A percentile compares a stretch with the other conserved stretches of the same genome.
Conservation (phyloP, 1,139 yeast species). For the Zygoascus hellenicus region DNA sequence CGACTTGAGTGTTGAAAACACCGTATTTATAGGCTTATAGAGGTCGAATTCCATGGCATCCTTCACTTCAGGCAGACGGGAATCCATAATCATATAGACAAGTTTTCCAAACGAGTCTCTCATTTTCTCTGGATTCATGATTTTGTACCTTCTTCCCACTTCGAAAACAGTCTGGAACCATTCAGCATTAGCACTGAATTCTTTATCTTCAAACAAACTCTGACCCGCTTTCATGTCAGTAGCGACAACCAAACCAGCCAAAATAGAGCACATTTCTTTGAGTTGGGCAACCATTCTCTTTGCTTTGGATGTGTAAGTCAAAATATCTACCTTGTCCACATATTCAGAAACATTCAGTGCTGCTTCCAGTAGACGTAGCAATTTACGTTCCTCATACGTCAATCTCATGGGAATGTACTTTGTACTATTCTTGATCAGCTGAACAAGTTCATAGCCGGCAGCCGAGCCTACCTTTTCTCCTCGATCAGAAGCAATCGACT, state of each 20-base stretch:
- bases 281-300: constrained; percentile 62
- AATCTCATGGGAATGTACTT: constrained; percentile 60
- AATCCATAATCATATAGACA: constrained; percentile 77
- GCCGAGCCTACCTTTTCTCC: constrained; percentile 23
- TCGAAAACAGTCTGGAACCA: constrained; percentile 67
- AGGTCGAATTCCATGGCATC: constrained; percentile 66
- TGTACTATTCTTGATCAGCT: constrained; percentile 41
- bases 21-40: constrained; percentile 62
- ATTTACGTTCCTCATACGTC: constrained; percentile 58
- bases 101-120: constrained; percentile 68
- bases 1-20: constrained; percentile 43
- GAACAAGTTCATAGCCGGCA: constrained; percentile 23
- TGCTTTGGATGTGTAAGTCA: constrained; percentile 56
- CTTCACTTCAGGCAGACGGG: constrained; percentile 59
- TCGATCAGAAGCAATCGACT: constrained; percentile 24
- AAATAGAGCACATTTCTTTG: constrained; percentile 65
- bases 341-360: constrained; percentile 70
- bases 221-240: constrained; percentile 64
- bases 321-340: constrained; percentile 66
- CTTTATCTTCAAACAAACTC: constrained; percentile 53
- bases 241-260: constrained; percentile 69
- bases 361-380: constrained; percentile 57
- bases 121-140: constrained; percentile 76
- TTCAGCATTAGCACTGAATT: constrained; percentile 56
- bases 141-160: constrained; percentile 68